These are phyloP conservation scores for Aegilops sharonensis DNA, from an alignment of 176 grass and related monocot genomes.

Conservation along the genomic window DNA sequence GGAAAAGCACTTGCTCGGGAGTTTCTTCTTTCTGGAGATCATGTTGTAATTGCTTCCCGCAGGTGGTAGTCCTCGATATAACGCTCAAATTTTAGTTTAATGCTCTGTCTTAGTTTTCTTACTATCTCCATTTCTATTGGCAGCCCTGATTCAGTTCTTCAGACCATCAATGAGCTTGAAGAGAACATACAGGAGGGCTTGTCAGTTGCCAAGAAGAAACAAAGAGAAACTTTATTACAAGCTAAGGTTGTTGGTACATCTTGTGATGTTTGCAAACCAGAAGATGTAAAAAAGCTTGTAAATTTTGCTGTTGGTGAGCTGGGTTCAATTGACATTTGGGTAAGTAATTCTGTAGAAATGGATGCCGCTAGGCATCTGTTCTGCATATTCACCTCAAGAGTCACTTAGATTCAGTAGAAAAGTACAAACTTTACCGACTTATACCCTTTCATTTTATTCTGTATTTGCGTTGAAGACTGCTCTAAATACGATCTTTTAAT, in stretches of 20 bases:
- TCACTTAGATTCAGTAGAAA: neutral
- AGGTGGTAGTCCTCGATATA: slow-evolving; percentile 52
- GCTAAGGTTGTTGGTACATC: slow-evolving; percentile 84
- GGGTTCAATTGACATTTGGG: slow-evolving; percentile 97
- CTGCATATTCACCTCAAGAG: neutral
- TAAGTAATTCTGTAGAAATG: slow-evolving; percentile 38
- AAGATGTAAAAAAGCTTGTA: slow-evolving; percentile 83
- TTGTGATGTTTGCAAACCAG: slow-evolving; percentile 96
- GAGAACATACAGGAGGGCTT: slow-evolving; percentile 75
- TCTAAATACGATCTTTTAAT: slow-evolving; percentile 29
- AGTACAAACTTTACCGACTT: neutral
- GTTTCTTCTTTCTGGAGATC: slow-evolving; percentile 98
- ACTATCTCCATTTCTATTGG: slow-evolving; percentile 43
- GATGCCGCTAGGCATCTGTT: neutral
- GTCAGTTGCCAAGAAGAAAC: slow-evolving; percentile 73
- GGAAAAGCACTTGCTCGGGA: slow-evolving; percentile 98
- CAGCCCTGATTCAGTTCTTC: slow-evolving; percentile 86
- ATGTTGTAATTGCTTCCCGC: slow-evolving; percentile 87
- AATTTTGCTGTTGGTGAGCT: slow-evolving; percentile 73
- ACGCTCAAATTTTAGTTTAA: slow-evolving; percentile 3
- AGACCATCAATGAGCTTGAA: slow-evolving; percentile 84
- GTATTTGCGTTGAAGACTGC: neutral
- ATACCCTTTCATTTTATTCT: slow-evolving; percentile 2
- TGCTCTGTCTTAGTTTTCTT: slow-evolving; percentile 37
- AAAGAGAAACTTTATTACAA: slow-evolving; percentile 59